Evolutionary conservation across 129 eudicot genomes (phyloP).

Genomic region (Gnaphalium uliginosum): DNA sequence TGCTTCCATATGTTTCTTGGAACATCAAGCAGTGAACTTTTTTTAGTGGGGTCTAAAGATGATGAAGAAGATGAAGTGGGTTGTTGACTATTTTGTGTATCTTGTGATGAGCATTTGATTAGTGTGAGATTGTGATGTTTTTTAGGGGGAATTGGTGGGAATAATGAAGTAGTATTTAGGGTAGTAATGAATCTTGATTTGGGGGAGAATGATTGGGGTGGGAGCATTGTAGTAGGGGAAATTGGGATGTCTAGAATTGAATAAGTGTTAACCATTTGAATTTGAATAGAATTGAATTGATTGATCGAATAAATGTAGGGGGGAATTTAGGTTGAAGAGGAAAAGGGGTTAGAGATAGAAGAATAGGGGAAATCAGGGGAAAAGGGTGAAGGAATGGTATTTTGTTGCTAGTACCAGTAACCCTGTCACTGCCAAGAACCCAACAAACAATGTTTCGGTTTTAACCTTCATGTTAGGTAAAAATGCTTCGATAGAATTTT

Average conservation of each 20-base stretch:
- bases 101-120: constrained; percentile 46
- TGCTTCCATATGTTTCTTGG: constrained; percentile 68
- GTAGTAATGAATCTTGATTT: constrained; percentile 28
- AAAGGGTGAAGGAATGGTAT: background rate
- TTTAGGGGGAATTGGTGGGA: constrained; percentile 40
- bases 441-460: constrained; percentile 25
- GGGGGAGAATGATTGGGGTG: constrained; percentile 37
- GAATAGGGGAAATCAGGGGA: constrained; percentile 1
- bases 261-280: constrained; percentile 47
- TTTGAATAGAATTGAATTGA: background rate
- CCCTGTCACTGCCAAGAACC: constrained; percentile 24
- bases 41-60: constrained; percentile 31
- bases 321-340: background rate
- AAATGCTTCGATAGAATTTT: background rate
- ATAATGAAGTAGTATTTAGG: constrained; percentile 15
- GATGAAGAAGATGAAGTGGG: constrained; percentile 44
- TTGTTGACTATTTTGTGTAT: constrained; percentile 44
- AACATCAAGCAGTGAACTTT: constrained; percentile 58
- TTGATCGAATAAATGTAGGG: constrained; percentile 16
- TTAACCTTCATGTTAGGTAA: background rate
- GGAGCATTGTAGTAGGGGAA: constrained; percentile 36
- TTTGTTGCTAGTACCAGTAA: background rate
- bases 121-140: constrained; percentile 10
- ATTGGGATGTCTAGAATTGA: constrained; percentile 41
- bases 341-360: constrained; percentile 13